phyloP scores from a whole-genome alignment of 495 filamentous ascomycete species.

The Neurospora sp. region DNA sequence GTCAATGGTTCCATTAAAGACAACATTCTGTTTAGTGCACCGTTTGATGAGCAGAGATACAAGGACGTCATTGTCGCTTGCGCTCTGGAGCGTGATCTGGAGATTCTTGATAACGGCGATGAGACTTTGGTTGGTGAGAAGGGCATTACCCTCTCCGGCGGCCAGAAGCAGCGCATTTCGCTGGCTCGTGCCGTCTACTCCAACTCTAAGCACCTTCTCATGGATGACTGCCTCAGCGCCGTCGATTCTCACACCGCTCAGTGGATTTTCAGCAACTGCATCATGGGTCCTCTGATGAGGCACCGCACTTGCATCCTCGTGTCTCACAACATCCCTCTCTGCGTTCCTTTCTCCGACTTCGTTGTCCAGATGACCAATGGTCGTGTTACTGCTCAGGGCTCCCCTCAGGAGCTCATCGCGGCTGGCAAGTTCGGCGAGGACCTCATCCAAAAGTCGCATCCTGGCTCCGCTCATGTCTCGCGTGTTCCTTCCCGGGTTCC shows the following conservation, averaged over 20 bases:
- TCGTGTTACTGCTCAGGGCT: constrained; percentile 64
- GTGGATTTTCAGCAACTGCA: constrained; percentile 92
- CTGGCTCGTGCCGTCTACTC: constrained; percentile 90
- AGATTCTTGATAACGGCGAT: constrained; percentile 87
- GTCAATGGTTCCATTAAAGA: constrained; percentile 93
- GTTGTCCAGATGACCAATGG: constrained; percentile 87
- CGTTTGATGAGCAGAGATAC: constrained; percentile 76
- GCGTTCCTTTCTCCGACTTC: constrained; percentile 65
- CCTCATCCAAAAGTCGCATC: constrained; percentile 53
- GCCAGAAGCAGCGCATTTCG: constrained; percentile 96
- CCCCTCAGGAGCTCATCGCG: constrained; percentile 63
- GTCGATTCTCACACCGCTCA: constrained; percentile 99
- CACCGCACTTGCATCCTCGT: constrained; percentile 88
- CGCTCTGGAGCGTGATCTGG: constrained; percentile 84
- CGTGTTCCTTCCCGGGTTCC: constrained; percentile 62
- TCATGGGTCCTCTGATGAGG: constrained; percentile 83
- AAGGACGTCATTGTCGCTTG: constrained; percentile 82
- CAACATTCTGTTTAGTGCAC: constrained; percentile 88
- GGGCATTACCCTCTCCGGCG: constrained; percentile 91
- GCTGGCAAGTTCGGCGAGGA: constrained; percentile 85
- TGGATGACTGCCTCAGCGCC: constrained; percentile 94
- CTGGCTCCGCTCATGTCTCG: constrained; percentile 55
- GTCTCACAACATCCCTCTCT: constrained; percentile 87
- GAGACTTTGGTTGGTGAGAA: constrained; percentile 95
- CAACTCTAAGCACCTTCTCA: constrained; percentile 75